Conservation (phyloP, 192 early-diverging fungal genomes). For the Phlyctochytrium planicorne region DNA sequence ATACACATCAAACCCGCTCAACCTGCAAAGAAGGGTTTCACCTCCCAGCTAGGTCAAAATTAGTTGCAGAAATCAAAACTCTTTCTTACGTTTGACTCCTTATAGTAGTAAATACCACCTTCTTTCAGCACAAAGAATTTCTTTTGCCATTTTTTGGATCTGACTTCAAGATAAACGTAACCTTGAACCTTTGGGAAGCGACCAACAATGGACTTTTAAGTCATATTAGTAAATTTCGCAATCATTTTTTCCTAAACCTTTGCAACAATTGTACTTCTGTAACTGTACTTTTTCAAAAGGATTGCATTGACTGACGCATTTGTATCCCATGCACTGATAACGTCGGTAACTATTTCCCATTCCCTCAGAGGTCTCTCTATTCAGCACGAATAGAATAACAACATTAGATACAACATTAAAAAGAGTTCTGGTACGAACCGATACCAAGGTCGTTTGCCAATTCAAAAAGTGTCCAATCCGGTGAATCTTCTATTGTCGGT, state of each 20-base stretch:
- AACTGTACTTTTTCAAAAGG: constrained; percentile 73
- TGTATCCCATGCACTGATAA: constrained; percentile 82
- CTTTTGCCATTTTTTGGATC: constrained; percentile 85
- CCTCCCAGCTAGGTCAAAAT: constrained; percentile 1
- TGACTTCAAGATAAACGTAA: constrained; percentile 72
- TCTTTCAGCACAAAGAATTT: constrained; percentile 69
- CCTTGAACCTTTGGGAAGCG: constrained; percentile 57
- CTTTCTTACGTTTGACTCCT: constrained; percentile 57
- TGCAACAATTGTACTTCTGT: constrained; percentile 57
- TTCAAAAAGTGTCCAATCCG: constrained; percentile 89
- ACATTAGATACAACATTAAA: constrained; percentile 4
- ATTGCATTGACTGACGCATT: constrained; percentile 69
- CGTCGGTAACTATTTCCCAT: constrained; percentile 83
- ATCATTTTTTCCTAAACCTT: constrained; percentile 35
- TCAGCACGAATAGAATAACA: constrained; percentile 8
- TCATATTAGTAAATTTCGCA: constrained; percentile 18
- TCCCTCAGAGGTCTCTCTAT: constrained; percentile 84
- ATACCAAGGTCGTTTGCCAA: constrained; percentile 80
- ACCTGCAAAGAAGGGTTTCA: constrained; percentile 45
- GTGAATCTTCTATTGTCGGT: constrained; percentile 44
- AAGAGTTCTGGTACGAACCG: constrained; percentile 37
- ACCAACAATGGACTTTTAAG: constrained; percentile 43
- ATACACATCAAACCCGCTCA: constrained; percentile 83
- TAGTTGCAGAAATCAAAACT: neutral
- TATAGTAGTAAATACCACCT: constrained; percentile 63